Evolutionary conservation across 257 asterid genomes (phyloP), one percentile per base, ranked within the genome.

Genomic region (Sherardia arvensis): DNA sequence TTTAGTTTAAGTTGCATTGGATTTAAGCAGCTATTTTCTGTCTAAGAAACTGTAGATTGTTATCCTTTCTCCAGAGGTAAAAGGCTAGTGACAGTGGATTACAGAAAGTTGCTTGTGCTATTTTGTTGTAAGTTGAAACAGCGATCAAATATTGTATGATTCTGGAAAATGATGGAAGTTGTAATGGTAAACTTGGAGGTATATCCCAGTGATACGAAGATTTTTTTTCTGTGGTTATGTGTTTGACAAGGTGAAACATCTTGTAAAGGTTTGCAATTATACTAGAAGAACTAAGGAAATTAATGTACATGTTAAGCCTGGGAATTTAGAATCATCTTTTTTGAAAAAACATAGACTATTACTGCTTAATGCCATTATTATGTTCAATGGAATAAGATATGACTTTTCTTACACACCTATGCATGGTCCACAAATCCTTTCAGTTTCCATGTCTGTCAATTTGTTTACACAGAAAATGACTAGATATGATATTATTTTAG

Each of bases 121-220:
- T 38, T 38, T 4, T 38, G 34, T 32, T 32, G 47, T 38, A 38
- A 38, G 47, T 12, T 38, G 47, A 38, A 38, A 38, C 2, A 38
- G 17, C 12, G 47, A 38, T 38, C 18, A 38, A 5, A 36, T 5
- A 5, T 12, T n/a, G n/a, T 38, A 38, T 9, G 15, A 12, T 3
- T n/a, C 47, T 38, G 47, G 47, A 8, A 12, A 38, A 38, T 11
- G 47, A 38, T 38, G 18, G 47, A 38, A 10, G 0, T 10, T 38
- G 5, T 10, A 12, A 38, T 38, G 47, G 18, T 38, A 11, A 38
- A 12, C 47, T 11, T 38, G 10, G 47, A 92, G 99, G 99, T 97
- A 38, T 38, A 89, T 80, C 99, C 89, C 64, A 97, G 99, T 70
- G 99, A 92, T 77, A 92, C 99, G 27, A 89, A 85, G 80, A 89